phyloP scores from a whole-genome alignment of 192 early-diverging fungal species.

The Blastocladiella britannica region DNA sequence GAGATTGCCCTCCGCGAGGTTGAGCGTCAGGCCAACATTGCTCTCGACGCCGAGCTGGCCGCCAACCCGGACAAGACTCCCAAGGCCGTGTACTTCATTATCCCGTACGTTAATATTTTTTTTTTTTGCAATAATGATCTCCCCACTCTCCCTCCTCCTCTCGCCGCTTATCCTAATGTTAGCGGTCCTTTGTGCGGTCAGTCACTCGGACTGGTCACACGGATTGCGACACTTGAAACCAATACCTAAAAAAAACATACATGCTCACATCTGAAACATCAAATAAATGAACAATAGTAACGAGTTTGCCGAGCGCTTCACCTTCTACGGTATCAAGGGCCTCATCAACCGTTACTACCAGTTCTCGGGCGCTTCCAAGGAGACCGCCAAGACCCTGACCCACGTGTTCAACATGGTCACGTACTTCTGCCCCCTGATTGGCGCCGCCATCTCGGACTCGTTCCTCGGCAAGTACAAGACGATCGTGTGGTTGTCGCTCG shows the following conservation, averaged over 20 bases:
- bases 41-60: constrained; percentile 22
- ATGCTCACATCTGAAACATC: too few relatives aligned
- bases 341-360: constrained; percentile 21
- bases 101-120: too few relatives aligned
- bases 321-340: constrained; percentile 35
- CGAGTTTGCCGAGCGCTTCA: constrained; percentile 27
- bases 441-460: constrained; percentile 37
- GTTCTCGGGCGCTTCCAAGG: constrained; percentile 13
- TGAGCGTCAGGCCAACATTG: not conserved
- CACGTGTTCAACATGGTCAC: constrained; percentile 23
- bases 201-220: too few relatives aligned
- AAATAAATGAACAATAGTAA: constrained; percentile 4
- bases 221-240: too few relatives aligned
- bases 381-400: constrained; percentile 9
- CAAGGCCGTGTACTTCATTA: constrained; percentile 20
- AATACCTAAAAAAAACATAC: constrained; percentile 2
- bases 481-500: constrained; percentile 16
- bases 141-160: too few relatives aligned
- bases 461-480: constrained; percentile 42
- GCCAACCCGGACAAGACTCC: constrained; percentile 22
- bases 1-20: not conserved
- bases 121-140: too few relatives aligned
- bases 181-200: too few relatives aligned
- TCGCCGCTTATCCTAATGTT: too few relatives aligned
- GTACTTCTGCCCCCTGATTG: constrained; percentile 36